These are phyloP conservation scores for Nemophila menziesii DNA, from an alignment of 257 asterid genomes.

Conservation along the genomic window DNA sequence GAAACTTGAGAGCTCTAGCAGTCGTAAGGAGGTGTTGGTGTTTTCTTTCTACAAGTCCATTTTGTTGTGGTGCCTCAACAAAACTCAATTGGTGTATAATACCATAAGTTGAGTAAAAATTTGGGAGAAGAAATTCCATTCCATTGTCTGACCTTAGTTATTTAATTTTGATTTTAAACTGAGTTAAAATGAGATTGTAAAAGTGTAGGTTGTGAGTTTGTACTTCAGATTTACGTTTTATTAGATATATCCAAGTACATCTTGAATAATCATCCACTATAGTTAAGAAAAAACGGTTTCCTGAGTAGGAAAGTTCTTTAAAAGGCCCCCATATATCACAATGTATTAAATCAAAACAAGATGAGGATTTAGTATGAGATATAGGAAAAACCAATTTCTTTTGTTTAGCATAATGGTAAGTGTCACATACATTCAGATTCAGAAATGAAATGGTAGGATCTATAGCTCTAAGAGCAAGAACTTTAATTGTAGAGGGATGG, in stretches of 20 bases:
- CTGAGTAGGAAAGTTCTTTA: background rate
- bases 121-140: background rate
- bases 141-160: background rate
- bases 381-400: no score
- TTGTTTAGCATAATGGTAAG: no score
- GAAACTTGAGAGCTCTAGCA: conserved; percentile 4
- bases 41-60: conserved; percentile 6
- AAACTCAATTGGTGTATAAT: conserved; percentile 9
- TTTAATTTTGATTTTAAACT: background rate
- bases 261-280: conserved; percentile 9
- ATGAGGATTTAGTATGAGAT: no score
- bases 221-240: conserved; percentile 1
- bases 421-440: background rate
- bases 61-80: conserved; percentile 5
- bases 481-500: no score
- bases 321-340: no score
- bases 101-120: conserved; percentile 1
- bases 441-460: no score
- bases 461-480: no score
- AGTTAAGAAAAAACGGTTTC: conserved; percentile 10
- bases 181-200: conserved; percentile 2
- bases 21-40: conserved; percentile 1
- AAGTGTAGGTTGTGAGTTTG: background rate
- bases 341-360: no score
- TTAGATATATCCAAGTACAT: conserved; percentile 7